Conservation (phyloP, 1,284 basidiomycete genomes). For the Trichosporon coremiiforme region DNA sequence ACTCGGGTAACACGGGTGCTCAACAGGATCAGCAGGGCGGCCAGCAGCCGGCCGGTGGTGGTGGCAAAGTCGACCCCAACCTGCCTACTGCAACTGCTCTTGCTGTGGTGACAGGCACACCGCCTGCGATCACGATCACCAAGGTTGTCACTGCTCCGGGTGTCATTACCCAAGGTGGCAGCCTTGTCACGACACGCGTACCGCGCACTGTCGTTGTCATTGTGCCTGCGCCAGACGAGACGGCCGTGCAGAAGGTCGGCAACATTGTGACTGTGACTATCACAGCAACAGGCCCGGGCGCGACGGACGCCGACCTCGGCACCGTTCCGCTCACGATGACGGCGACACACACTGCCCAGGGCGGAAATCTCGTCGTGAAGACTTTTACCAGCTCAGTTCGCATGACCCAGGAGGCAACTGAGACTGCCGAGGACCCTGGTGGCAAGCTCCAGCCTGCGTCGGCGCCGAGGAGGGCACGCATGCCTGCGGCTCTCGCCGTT, state of each 20-base stretch:
- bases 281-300: background rate
- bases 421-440: background rate
- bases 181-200: background rate
- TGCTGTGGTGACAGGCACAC: background rate
- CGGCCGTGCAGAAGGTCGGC: background rate
- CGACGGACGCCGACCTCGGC: background rate
- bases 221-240: background rate
- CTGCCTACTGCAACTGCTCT: background rate
- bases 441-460: background rate
- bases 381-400: background rate
- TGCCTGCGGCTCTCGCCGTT: background rate
- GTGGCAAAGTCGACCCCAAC: background rate
- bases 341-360: background rate
- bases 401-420: constrained; percentile 10
- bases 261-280: background rate
- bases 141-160: background rate
- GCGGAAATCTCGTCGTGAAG: background rate
- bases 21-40: background rate
- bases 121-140: background rate
- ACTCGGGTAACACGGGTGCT: no score
- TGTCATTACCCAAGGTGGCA: background rate
- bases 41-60: background rate
- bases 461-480: constrained; percentile 1
- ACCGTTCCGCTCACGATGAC: constrained; percentile 7
- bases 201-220: background rate